Evolutionary conservation across 257 asterid species (phyloP), one percentile per base, ranked within the genome.

Genomic region (Scutellaria baicalensis): DNA sequence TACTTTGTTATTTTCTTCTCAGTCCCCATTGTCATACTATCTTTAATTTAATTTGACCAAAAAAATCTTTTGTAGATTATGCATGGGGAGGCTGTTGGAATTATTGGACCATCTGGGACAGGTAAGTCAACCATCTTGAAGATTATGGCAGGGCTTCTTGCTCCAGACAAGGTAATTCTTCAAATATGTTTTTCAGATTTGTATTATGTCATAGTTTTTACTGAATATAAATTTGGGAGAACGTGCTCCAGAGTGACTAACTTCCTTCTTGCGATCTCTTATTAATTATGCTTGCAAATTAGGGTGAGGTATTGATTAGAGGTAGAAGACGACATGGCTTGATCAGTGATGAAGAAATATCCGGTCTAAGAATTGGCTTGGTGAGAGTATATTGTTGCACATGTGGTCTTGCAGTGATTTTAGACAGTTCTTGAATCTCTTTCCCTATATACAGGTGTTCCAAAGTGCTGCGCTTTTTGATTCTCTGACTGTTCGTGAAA

Each of bases 401-500:
- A 10, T 69, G 23, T 42, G n/a, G 21, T 57, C 43, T 59, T 78
- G 42, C 18, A 18, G 75, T 74, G 65, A 18, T 73, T 45, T 66
- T 73, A 51, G 39, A 48, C 64, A 58, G 75, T 70, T 73, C 75
- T 70, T 77, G 57, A 64, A 59, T 67, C 39, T 72, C 59, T 80
- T 63, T 66, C 63, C 60, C 43, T 49, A 48, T 68, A 61, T 77
- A 84, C 94, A 93, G 99, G 96, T 94, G 64, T 94, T 94, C 73
- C 99, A 94, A 80, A 94, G 99, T 81, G 97, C 97, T 33, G 99
- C 99, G 4, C 97, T 94, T 74, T 91, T 94, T 73, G 97, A 94
- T 87, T 94, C 99, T 13, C 83, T 89, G 75, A 89, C 97, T 23
- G 99, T 94, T 84, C 93, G 95, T 52, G 97, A 94, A 79, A 94